Conservation (phyloP, 2,329 filamentous ascomycete genomes). For the Clonostachys solani region DNA sequence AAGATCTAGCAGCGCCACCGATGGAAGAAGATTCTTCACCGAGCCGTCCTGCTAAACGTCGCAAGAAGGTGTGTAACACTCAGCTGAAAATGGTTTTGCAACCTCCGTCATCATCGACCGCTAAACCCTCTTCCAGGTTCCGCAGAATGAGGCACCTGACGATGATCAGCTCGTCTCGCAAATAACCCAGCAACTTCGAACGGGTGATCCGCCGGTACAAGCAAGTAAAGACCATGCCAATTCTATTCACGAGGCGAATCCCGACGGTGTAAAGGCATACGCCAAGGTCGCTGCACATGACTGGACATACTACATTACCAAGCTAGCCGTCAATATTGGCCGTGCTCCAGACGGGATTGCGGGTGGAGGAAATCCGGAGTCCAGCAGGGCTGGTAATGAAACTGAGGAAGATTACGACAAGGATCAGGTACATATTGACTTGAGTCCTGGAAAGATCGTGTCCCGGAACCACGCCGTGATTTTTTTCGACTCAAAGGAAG, state of each 20-base stretch:
- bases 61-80: conserved; percentile 46
- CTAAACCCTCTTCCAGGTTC: conserved; percentile 10
- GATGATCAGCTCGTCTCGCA: conserved; percentile 53
- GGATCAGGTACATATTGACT: conserved; percentile 73
- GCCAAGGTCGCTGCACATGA: conserved; percentile 78
- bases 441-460: conserved; percentile 79
- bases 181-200: conserved; percentile 46
- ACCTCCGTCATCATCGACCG: conserved; percentile 21
- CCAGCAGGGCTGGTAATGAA: conserved; percentile 13
- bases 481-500: conserved; percentile 62
- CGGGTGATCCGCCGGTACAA: conserved; percentile 40
- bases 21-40: conserved; percentile 52
- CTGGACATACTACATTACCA: conserved; percentile 82
- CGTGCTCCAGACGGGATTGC: conserved; percentile 53
- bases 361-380: conserved; percentile 1
- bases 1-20: conserved; percentile 22
- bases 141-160: conserved; percentile 31
- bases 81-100: not conserved
- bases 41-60: conserved; percentile 58
- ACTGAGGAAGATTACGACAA: conserved; percentile 40
- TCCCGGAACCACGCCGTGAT: conserved; percentile 75
- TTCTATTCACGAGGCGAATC: conserved; percentile 56
- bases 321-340: conserved; percentile 72
- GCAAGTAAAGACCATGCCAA: conserved; percentile 61
- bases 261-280: conserved; percentile 66